Conservation (phyloP, 148 eudicot species). For the Camellia japonica region DNA sequence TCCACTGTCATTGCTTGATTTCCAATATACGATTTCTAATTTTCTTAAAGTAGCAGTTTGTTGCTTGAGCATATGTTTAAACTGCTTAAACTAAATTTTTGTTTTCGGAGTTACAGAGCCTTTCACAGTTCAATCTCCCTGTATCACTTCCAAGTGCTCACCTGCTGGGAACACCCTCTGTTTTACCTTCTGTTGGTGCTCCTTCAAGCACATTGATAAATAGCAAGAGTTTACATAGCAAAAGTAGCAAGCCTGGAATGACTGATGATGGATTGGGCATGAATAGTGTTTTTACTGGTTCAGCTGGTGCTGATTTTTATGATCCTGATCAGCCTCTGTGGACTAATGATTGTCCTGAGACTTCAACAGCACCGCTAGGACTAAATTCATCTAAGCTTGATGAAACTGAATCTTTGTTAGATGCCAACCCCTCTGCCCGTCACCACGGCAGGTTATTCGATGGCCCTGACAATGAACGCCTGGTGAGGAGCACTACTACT, state of each 20-base stretch:
- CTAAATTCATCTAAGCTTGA: constrained; percentile 44
- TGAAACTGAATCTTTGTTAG: constrained; percentile 45
- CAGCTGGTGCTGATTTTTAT: constrained; percentile 68
- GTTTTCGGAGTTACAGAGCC: constrained; percentile 61
- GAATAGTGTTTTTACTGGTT: constrained; percentile 42
- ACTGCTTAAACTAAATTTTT: neutral
- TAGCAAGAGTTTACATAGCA: constrained; percentile 42
- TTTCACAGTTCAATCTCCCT: constrained; percentile 95
- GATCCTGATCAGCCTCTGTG: constrained; percentile 98
- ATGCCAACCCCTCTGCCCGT: constrained; percentile 41
- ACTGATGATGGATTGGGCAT: constrained; percentile 43
- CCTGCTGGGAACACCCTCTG: constrained; percentile 53
- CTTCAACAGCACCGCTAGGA: constrained; percentile 47
- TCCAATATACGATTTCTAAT: neutral
- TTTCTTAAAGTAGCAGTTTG: neutral
- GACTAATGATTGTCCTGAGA: constrained; percentile 56
- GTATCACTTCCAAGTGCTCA: constrained; percentile 80
- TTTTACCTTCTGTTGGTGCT: constrained; percentile 50
- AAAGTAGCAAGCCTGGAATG: constrained; percentile 45
- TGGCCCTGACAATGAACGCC: constrained; percentile 31
- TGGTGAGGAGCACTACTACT: constrained; percentile 34
- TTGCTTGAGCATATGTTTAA: neutral
- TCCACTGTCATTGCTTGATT: neutral
- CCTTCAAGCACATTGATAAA: constrained; percentile 47
- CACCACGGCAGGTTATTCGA: constrained; percentile 15